Base-by-base conservation (phyloP, 495 filamentous ascomycete genomes). In the Talaromyces liani region DNA sequence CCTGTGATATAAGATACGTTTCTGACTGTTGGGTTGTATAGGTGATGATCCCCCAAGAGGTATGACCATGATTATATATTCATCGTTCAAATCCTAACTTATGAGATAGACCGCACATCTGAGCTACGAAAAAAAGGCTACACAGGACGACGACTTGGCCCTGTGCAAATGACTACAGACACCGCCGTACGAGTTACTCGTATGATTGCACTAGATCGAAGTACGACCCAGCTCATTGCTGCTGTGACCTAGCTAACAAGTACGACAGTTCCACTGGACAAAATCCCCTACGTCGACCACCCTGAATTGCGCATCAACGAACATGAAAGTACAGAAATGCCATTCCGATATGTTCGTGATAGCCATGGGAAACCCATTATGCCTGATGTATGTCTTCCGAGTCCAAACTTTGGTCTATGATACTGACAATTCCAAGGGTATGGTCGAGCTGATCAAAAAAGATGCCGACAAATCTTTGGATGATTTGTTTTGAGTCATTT, bases 121-220 rank as follows among this genome's bases (percentile, higher is more conserved):
- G 94, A 98, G 71, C 79, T 98, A 57, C 86, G 94, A 25, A 91
- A 90, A 71, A 95, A 96, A 73, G 95, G 95, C 25, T 98, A 93
- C 69, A 79, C 86, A 65, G 92, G 93, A 53, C 88, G 94, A 61
- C 84, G 93, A 64, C 80, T 98, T 53, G 95, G 95, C 0, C 91
- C 93, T 16, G 85, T 92, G 67, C 94, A 98, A 75, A 98, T 98
- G 94, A 98, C 94, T 8, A 98, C 94, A 0, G 94, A 98, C 74
- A 98, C 94, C 18, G 94, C 94, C 1, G 94, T 96, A 36, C 82
- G 94, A 64, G 94, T 97, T 9, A 97, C 94, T 41, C 85, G 95
- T 63, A 85, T 95, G 71, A 88, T 98, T 16, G 84, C 93, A 9
- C 88, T 96, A 65, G 85, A 91, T 55, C 88, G 90, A 78, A 81